Evolutionary conservation across 148 eudicot genomes (phyloP), one percentile per base, ranked within the genome.

Genomic region (Cornus florida): DNA sequence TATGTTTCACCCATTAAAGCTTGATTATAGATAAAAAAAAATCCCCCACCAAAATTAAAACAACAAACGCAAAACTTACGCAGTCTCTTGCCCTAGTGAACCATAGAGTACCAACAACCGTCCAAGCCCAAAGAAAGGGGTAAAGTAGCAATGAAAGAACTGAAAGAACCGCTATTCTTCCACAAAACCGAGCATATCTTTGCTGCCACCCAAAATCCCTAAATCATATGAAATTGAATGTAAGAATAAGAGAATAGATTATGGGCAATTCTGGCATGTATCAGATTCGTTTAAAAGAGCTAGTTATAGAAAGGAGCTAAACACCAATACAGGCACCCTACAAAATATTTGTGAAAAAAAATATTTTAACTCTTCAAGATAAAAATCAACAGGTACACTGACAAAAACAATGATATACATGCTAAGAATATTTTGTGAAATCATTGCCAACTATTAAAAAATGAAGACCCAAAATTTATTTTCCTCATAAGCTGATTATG

Each of bases 191-290:
- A 48, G 90, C 90, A 83, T 87, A 86, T 77, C 97, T 89, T 83
- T 93, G 99, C 87, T 94, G 99, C 94, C 91, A 83, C 78, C 99
- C 99, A 71, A 89, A 91, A 84, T 93, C 99, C 93, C 99, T 96
- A 77, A 79, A 69, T 71, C 31, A 16, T n/a, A 62, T 33, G 66
- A 13, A 79, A 68, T 12, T 62, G 57, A 74, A 20, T 43, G 8
- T 56, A 39, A n/a, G 67, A 72, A 9, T 56, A 39, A n/a, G 67
- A 72, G 75, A 75, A 28, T 17, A 67, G 14, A 28, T 53, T 62
- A 62, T 68, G 3, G 7, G 32, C 39, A 38, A 22, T 28, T 32
- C 33, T 32, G 6, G 50, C 8, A 22, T 20, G 72, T 10, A 68
- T 17, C 66, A 62, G 38, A 48, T 72, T 7, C 4, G 20, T 23